Percentiles rank a stretch among this genome's conserved stretches.
Evolutionary conservation across 495 filamentous ascomycete species (phyloP).

Genomic region (Daldinia caldariorum): DNA sequence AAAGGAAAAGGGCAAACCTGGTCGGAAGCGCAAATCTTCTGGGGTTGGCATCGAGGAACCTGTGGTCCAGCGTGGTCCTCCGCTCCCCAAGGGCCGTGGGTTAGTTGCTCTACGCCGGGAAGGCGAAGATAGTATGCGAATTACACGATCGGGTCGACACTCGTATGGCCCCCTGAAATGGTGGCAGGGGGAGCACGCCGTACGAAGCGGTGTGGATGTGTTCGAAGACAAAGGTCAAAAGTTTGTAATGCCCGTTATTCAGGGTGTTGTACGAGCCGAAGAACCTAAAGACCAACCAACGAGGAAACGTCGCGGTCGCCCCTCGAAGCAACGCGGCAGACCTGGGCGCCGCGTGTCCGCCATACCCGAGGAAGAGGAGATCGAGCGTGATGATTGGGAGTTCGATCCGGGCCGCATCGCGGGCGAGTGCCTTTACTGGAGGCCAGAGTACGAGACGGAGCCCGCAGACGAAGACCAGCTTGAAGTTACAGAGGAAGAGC

Average conservation of each 20-base stretch:
- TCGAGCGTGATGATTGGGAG: slow-evolving; percentile 64
- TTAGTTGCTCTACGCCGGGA: slow-evolving; percentile 78
- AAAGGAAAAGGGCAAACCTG: slow-evolving; percentile 47
- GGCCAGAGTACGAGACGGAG: slow-evolving; percentile 55
- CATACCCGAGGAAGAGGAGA: slow-evolving; percentile 46
- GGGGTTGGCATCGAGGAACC: slow-evolving; percentile 52
- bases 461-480: slow-evolving; percentile 59
- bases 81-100: slow-evolving; percentile 66
- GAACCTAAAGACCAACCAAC: slow-evolving; percentile 51
- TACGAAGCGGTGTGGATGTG: slow-evolving; percentile 67
- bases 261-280: slow-evolving; percentile 79
- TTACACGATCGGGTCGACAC: slow-evolving; percentile 63
- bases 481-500: slow-evolving; percentile 64
- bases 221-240: slow-evolving; percentile 53
- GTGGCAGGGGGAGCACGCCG: slow-evolving; percentile 84
- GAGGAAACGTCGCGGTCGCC: slow-evolving; percentile 41
- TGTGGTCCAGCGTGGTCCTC: slow-evolving; percentile 59
- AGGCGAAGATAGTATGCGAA: slow-evolving; percentile 58
- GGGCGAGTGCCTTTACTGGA: slow-evolving; percentile 59
- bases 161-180: slow-evolving; percentile 80
- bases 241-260: slow-evolving; percentile 71
- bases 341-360: slow-evolving; percentile 20
- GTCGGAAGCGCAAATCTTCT: slow-evolving; percentile 55
- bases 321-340: slow-evolving; percentile 38
- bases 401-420: slow-evolving; percentile 55